phyloP scores from a whole-genome alignment of 1,139 yeast species.

The Yamadazyma songkhlaensis region DNA sequence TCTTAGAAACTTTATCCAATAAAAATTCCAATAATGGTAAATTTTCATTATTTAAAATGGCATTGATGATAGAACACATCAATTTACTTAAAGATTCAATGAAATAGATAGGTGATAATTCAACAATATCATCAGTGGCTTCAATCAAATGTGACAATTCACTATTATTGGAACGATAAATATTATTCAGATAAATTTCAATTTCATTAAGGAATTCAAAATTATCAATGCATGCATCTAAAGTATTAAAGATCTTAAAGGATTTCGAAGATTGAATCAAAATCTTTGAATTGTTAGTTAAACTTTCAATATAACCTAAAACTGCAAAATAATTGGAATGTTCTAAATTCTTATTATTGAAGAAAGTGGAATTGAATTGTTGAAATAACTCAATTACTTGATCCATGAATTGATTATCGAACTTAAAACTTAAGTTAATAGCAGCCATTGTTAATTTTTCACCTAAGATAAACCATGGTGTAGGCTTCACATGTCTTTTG shows the following conservation, averaged over 20 bases:
- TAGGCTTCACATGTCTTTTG: constrained; percentile 21
- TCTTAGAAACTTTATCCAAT: constrained; percentile 23
- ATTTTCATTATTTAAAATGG: constrained; percentile 24
- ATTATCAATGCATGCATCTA: constrained; percentile 40
- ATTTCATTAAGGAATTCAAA: constrained; percentile 39
- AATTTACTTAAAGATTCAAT: constrained; percentile 42
- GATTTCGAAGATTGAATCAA: constrained; percentile 27
- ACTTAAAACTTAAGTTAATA: constrained; percentile 32
- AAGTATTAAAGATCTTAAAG: constrained; percentile 30
- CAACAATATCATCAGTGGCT: constrained; percentile 26
- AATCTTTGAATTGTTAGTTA: constrained; percentile 31
- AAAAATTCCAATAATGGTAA: constrained; percentile 29
- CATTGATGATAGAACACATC: constrained; percentile 32
- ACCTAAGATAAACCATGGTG: constrained; percentile 40
- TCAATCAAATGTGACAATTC: constrained; percentile 26
- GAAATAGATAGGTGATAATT: constrained; percentile 43
- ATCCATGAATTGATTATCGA: constrained; percentile 23
- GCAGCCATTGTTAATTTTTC: constrained; percentile 37
- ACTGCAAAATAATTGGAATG: constrained; percentile 42
- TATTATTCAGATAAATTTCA: constrained; percentile 30
- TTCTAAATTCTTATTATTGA: constrained; percentile 21
- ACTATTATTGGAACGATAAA: constrained; percentile 18
- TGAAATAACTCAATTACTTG: constrained; percentile 30
- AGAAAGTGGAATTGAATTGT: constrained; percentile 24
- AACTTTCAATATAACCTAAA: constrained; percentile 46